A percentile compares a stretch with the other conserved stretches of the same genome.
Evolutionary conservation across 805 yeast species (phyloP).

Genomic region (Torulaspora franciscae): DNA sequence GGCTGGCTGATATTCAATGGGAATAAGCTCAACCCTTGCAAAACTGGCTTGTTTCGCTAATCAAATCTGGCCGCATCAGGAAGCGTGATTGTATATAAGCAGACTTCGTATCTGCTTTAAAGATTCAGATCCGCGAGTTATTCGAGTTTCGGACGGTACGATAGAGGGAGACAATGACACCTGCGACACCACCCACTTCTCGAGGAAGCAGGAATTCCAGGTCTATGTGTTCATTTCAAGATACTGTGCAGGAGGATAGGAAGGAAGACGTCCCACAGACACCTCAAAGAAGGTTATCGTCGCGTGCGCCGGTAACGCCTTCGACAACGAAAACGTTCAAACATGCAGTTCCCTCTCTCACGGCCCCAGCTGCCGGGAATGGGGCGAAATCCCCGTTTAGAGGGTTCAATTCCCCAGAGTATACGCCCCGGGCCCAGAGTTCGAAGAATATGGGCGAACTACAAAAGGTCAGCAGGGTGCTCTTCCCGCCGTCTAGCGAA

Average conservation of each 20-base stretch:
- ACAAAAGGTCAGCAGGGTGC: constrained; percentile 23
- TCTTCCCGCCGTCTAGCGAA: constrained; percentile 21
- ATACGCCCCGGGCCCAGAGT: constrained; percentile 25
- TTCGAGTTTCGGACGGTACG: no score
- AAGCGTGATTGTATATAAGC: neutral
- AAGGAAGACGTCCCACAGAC: constrained; percentile 8
- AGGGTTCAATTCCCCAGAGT: constrained; percentile 34
- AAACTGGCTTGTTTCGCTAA: constrained; percentile 2
- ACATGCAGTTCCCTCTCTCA: constrained; percentile 13
- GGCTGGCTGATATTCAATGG: constrained; percentile 5
- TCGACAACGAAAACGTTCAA: constrained; percentile 21
- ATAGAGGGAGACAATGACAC: constrained; percentile 20
- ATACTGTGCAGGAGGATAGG: constrained; percentile 2
- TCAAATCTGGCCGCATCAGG: neutral
- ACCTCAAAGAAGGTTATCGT: constrained; percentile 10
- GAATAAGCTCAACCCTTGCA: constrained; percentile 4
- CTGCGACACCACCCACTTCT: constrained; percentile 35
- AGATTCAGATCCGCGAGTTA: no score
- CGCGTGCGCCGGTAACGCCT: constrained; percentile 25
- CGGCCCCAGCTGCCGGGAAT: constrained; percentile 13
- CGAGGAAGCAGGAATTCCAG: constrained; percentile 14
- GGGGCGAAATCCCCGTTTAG: constrained; percentile 17
- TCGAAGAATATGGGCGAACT: constrained; percentile 13
- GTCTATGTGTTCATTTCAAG: constrained; percentile 2
- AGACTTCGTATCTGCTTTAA: no score